Evolutionary conservation across 352 stramenopile genomes (phyloP).

Genomic region (Phytophthora aleatoria): DNA sequence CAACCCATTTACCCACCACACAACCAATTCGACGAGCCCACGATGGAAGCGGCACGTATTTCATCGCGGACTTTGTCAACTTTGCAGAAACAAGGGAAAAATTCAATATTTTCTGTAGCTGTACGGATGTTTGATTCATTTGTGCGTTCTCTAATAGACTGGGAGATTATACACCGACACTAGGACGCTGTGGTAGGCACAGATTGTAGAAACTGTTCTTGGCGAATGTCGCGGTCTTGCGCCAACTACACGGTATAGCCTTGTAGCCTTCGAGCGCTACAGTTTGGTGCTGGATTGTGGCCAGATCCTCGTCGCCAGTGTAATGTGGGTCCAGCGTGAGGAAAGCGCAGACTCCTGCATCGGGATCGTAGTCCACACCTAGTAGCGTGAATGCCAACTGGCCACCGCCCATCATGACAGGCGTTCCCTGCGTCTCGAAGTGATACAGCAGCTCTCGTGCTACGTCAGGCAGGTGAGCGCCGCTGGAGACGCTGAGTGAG

Average conservation of each 20-base stretch:
- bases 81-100: slow-evolving; percentile 40
- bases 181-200: slow-evolving; percentile 71
- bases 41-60: slow-evolving; percentile 16
- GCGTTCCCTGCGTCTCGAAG: slow-evolving; percentile 78
- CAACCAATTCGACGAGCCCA: slow-evolving; percentile 18
- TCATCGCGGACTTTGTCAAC: slow-evolving; percentile 16
- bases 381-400: slow-evolving; percentile 84
- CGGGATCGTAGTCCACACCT: slow-evolving; percentile 74
- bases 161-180: slow-evolving; percentile 23
- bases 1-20: slow-evolving; percentile 10
- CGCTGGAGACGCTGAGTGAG: slow-evolving; percentile 64
- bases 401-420: slow-evolving; percentile 88
- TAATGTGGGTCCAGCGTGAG: slow-evolving; percentile 89
- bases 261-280: slow-evolving; percentile 78
- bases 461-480: slow-evolving; percentile 58
- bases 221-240: slow-evolving; percentile 58
- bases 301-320: slow-evolving; percentile 65
- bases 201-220: slow-evolving; percentile 81
- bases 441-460: slow-evolving; percentile 74
- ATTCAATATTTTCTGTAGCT: slow-evolving; percentile 47
- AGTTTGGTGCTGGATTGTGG: slow-evolving; percentile 65
- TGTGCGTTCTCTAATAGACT: slow-evolving; percentile 1
- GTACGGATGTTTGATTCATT: slow-evolving; percentile 24
- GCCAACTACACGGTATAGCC: slow-evolving; percentile 69
- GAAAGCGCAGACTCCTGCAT: slow-evolving; percentile 66